Evolutionary conservation across 768 basidiomycete genomes (phyloP), one percentile per base, ranked within the genome.

Genomic region (Phanerochaete sordida): DNA sequence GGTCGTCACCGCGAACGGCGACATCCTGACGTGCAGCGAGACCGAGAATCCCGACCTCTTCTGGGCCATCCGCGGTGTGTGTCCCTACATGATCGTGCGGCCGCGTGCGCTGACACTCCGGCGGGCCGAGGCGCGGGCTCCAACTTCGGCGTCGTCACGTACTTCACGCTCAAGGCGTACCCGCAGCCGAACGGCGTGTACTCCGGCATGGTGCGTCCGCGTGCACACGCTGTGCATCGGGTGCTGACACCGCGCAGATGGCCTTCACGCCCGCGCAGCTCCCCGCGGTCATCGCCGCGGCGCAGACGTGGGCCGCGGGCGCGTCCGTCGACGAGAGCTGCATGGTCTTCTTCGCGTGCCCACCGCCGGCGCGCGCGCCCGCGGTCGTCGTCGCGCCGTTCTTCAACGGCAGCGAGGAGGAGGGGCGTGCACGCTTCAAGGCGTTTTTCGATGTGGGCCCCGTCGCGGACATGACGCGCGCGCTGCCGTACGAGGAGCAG

Each of bases 61-160:
- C 62, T 73, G 72, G 69, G 69, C 65, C 19, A 68, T 70, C 16
- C 62, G 68, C 26, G 69, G 69, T 65, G 39, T n/a, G 62, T 60
- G 12, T 30, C 16, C 7, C 2, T 16, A n/a, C 7, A 24, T 28
- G 37, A 9, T 11, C 31, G 21, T 44, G 23, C 26, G 23, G 35
- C 12, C 27, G 2, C 21, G 46, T 11, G 21, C 6, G 13, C 45
- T 54, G 35, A 44, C 11, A n/a, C n/a, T n/a, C 33, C 33, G 7
- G 33, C 46, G 12, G 30, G 49, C 26, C 2, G 35, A 66, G 69
- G 69, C 24, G 70, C 64, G 7, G 70, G 70, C 16, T 64, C 64
- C 9, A 66, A 68, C 43, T 71, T 69, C 39, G 70, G 70, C 16
- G 58, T 71, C 47, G 74, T 74, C 19, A 67, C 68, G 15, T 35